phyloP scores from a whole-genome alignment of 2,329 filamentous ascomycete species.

The Tolypocladium tropicale region DNA sequence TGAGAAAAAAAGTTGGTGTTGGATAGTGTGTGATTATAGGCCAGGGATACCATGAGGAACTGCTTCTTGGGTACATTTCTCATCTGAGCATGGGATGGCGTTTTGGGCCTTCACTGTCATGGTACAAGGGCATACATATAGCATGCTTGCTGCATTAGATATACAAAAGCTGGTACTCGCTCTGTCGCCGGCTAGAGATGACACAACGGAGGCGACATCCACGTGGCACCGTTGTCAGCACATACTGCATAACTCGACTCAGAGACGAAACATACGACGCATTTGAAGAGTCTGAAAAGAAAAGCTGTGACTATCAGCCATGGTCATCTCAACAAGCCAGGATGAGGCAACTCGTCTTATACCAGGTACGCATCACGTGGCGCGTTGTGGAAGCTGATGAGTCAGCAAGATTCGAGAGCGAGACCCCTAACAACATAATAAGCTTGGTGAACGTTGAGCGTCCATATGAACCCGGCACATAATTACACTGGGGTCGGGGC shows the following conservation, averaged over 20 bases:
- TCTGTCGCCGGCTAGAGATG: neutral
- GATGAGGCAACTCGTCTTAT: neutral
- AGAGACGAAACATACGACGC: neutral
- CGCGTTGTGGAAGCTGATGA: neutral
- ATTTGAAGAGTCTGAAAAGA: neutral
- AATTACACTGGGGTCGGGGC: neutral
- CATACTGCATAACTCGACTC: neutral
- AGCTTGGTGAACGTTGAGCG: too few species aligned
- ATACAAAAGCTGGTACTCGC: neutral
- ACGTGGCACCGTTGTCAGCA: neutral
- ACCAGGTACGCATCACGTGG: neutral
- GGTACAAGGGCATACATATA: neutral
- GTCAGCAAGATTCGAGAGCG: neutral
- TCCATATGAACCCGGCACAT: too few species aligned
- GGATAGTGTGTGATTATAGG: neutral
- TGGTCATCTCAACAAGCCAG: neutral
- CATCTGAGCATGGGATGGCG: neutral
- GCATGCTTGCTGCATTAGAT: neutral
- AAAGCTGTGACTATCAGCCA: too few species aligned
- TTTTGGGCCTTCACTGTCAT: neutral
- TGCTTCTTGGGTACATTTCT: neutral
- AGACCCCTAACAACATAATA: neutral
- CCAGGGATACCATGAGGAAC: neutral
- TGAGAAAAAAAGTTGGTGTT: slow-evolving; percentile 6
- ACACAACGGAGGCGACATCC: neutral